Percentiles rank a stretch among this genome's conserved stretches.
Conservation (phyloP, 1,139 yeast genomes). For the Lodderomyces oxycetoniae region DNA sequence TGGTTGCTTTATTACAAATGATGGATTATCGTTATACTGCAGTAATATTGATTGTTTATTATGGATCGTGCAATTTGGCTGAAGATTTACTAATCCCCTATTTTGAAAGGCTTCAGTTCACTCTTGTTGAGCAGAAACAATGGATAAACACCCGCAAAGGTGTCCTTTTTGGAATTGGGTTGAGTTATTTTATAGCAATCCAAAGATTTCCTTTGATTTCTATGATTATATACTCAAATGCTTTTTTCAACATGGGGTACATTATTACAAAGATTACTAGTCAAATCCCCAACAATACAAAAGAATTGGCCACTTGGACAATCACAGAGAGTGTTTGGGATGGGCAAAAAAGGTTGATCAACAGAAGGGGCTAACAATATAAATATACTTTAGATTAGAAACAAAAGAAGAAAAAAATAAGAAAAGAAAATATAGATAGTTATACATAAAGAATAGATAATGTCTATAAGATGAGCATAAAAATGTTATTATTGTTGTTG, state of each 20-base stretch:
- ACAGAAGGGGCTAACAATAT: conserved; percentile 1
- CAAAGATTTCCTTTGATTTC: conserved; percentile 42
- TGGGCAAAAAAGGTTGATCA: conserved; percentile 7
- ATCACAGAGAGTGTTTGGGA: conserved; percentile 32
- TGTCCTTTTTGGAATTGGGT: conserved; percentile 53
- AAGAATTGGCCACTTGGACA: conserved; percentile 28
- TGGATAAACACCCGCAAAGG: conserved; percentile 59
- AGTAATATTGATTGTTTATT: conserved; percentile 37
- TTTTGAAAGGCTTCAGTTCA: conserved; percentile 45
- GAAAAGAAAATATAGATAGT: not conserved
- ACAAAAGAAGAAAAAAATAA: conserved; percentile 1
- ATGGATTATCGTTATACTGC: conserved; percentile 26
- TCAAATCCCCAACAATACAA: conserved; percentile 37
- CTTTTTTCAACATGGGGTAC: conserved; percentile 52
- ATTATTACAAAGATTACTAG: conserved; percentile 52
- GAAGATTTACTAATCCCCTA: conserved; percentile 50
- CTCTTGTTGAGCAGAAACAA: conserved; percentile 38
- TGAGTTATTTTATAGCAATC: conserved; percentile 44
- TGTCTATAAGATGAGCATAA: not conserved
- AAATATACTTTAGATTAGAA: not conserved
- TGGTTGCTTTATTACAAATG: conserved; percentile 31
- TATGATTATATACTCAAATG: conserved; percentile 49
- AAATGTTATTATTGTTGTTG: not conserved
- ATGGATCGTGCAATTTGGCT: conserved; percentile 43
- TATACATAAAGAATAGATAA: not conserved